Evolutionary conservation across 305 asterid species (phyloP).

Genomic region (Euphrasia arctica): DNA sequence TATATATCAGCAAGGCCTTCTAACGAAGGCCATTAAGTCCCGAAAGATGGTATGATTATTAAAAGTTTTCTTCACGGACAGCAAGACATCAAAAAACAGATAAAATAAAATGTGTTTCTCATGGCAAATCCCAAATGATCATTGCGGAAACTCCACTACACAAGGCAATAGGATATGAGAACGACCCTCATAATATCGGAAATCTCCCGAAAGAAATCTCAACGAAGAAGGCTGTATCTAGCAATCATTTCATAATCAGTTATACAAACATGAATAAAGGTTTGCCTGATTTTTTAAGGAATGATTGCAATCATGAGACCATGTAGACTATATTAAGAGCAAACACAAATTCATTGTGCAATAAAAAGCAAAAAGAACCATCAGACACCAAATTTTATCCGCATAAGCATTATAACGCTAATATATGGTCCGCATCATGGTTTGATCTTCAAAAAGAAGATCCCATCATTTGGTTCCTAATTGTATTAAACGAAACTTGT

Average conservation of each 20-base stretch:
- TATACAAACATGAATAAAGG: background rate
- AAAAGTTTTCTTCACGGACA: slow-evolving; percentile 30
- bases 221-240: slow-evolving; percentile 16
- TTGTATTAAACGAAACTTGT: background rate
- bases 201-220: slow-evolving; percentile 24
- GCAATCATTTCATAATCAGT: background rate
- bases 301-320: no score
- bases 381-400: slow-evolving; percentile 32
- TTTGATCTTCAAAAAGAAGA: slow-evolving; percentile 26
- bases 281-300: background rate
- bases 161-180: slow-evolving; percentile 51
- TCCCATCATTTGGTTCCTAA: slow-evolving; percentile 32
- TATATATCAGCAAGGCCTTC: slow-evolving; percentile 32
- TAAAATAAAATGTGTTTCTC: slow-evolving; percentile 29
- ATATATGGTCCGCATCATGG: slow-evolving; percentile 39
- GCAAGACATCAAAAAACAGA: background rate
- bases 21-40: slow-evolving; percentile 31
- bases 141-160: slow-evolving; percentile 32
- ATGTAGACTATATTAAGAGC: no score
- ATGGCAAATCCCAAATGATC: slow-evolving; percentile 42
- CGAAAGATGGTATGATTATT: slow-evolving; percentile 39
- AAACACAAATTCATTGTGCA: background rate
- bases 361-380: slow-evolving; percentile 18
- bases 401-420: slow-evolving; percentile 28
- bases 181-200: slow-evolving; percentile 24